phyloP scores from a whole-genome alignment of 78 protist species.

The Creolimax fragrantissima region DNA sequence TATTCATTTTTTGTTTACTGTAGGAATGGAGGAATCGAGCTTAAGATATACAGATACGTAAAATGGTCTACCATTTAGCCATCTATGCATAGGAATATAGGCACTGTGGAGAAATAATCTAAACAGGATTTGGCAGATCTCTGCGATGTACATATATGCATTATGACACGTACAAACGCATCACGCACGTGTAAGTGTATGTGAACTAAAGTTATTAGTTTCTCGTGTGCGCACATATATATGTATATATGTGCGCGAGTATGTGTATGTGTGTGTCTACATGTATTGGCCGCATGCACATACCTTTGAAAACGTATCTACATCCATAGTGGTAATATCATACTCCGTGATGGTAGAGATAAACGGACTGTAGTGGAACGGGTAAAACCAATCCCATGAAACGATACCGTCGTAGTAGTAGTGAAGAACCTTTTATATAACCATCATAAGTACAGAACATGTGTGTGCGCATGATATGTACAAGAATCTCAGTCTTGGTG shows the following conservation, averaged over 20 bases:
- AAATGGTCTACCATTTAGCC: no score
- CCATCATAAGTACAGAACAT: no score
- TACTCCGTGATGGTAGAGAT: conserved; percentile 21
- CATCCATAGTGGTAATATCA: not conserved
- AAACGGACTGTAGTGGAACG: conserved; percentile 86
- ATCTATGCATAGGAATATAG: no score
- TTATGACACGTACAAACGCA: no score
- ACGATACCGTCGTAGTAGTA: conserved; percentile 84
- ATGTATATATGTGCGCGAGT: not conserved
- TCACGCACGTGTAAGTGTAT: no score
- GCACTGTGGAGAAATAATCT: no score
- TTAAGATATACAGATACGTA: no score
- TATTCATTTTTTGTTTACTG: no score
- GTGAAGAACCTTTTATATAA: conserved; percentile 80
- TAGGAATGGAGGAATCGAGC: no score
- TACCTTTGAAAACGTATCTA: not conserved
- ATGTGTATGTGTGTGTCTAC: not conserved
- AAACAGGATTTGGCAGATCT: no score
- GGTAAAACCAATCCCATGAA: conserved; percentile 87
- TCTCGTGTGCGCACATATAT: not conserved
- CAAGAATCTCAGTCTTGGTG: not conserved
- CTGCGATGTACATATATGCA: no score
- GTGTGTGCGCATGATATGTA: conserved; percentile 24
- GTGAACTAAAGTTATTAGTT: no score
- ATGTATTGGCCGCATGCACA: not conserved